phyloP scores from a whole-genome alignment of 1,139 yeast species.

The Saccharomyces hybrid region DNA sequence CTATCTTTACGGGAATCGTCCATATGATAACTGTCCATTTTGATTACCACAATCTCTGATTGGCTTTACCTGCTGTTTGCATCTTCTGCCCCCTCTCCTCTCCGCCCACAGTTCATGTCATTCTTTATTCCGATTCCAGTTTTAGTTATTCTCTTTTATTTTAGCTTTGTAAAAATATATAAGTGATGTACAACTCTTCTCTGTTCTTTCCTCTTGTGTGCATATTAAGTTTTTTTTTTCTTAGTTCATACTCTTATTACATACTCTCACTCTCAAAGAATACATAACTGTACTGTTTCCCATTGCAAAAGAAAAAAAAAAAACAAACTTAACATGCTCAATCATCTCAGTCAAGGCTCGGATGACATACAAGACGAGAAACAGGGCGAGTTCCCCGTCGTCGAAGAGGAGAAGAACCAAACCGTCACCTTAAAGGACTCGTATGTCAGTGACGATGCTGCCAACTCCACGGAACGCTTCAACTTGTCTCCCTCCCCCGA shows the following conservation, averaged over 20 bases:
- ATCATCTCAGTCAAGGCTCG: not conserved
- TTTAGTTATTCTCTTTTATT: not conserved
- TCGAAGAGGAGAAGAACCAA: conserved; percentile 1
- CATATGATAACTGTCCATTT: too few relatives aligned
- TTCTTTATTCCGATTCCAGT: not conserved
- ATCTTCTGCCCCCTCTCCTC: not conserved
- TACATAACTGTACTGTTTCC: too few relatives aligned
- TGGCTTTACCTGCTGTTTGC: too few relatives aligned
- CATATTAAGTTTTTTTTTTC: not conserved
- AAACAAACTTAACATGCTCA: not conserved
- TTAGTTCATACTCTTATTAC: too few relatives aligned
- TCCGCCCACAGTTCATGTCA: not conserved
- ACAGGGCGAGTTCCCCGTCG: not conserved
- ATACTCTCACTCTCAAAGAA: too few relatives aligned
- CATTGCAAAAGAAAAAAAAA: too few relatives aligned
- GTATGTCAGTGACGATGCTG: not conserved
- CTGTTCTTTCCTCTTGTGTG: not conserved
- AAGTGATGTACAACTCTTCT: not conserved
- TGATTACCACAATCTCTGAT: too few relatives aligned
- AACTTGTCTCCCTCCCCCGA: not conserved
- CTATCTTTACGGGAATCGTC: too few relatives aligned
- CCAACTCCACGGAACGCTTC: not conserved
- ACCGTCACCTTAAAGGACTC: not conserved
- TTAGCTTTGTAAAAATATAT: not conserved
- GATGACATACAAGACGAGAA: not conserved